Percentiles rank a stretch among this genome's conserved stretches.
Evolutionary conservation across 1,284 basidiomycete genomes (phyloP).

Genomic region (Ganoderma boninense): DNA sequence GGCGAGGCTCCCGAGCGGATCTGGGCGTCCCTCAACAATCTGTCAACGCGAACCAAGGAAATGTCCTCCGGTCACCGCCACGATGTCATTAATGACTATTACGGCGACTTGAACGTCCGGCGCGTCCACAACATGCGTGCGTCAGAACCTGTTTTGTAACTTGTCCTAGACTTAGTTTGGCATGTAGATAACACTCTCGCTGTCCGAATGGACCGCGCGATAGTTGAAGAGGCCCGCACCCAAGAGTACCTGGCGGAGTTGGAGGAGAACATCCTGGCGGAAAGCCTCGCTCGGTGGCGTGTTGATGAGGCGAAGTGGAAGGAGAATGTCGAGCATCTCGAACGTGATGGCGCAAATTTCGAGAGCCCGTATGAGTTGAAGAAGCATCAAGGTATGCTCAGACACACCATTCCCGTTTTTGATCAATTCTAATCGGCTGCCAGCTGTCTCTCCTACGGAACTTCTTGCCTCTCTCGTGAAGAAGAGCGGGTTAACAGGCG

Average conservation of each 20-base stretch:
- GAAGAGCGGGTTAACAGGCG: not conserved
- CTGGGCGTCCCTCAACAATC: slow-evolving; percentile 16
- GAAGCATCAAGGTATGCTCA: not conserved
- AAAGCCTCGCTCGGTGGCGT: not conserved
- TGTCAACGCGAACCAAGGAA: slow-evolving; percentile 12
- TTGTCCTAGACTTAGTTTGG: too few species aligned
- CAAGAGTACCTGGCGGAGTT: not conserved
- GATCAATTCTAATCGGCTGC: not conserved
- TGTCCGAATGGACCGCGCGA: not conserved
- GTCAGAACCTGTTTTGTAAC: too few species aligned
- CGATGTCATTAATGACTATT: slow-evolving; percentile 22
- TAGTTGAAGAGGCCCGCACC: not conserved
- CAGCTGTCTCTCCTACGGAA: not conserved
- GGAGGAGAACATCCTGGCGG: not conserved
- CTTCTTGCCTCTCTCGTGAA: not conserved
- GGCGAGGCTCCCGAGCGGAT: slow-evolving; percentile 18
- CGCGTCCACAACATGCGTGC: slow-evolving; percentile 14
- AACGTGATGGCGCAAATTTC: not conserved
- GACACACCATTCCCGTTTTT: too few species aligned
- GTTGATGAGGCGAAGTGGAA: not conserved
- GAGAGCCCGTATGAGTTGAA: not conserved
- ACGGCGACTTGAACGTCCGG: slow-evolving; percentile 18
- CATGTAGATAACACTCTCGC: not conserved
- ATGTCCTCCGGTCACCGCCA: slow-evolving; percentile 21
- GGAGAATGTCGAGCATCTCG: not conserved